Evolutionary conservation across 1,284 basidiomycete genomes (phyloP).

Genomic region (Puccinia horiana): DNA sequence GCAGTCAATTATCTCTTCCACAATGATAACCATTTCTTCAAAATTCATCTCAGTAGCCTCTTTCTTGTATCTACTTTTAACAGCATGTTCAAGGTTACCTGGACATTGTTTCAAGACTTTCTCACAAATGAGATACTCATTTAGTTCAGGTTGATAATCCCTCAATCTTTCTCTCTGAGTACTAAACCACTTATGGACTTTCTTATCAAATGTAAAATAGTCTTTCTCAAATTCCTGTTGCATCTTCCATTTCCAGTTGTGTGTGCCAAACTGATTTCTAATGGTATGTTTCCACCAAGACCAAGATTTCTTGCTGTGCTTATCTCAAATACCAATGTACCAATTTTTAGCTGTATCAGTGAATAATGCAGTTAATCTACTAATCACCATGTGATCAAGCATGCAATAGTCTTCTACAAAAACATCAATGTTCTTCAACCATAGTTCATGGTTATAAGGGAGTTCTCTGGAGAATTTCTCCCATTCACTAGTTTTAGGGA

Average conservation of each 20-base stretch:
- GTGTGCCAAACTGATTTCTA: background rate
- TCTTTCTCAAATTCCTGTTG: background rate
- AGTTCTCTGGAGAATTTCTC: constrained; percentile 4
- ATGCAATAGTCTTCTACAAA: background rate
- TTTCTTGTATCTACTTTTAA: background rate
- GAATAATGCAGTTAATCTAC: background rate
- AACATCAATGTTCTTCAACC: background rate
- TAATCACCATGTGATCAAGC: background rate
- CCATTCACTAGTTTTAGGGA: background rate
- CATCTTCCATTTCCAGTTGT: background rate
- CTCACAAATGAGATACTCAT: background rate
- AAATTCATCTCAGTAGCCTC: background rate
- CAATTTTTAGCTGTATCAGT: background rate
- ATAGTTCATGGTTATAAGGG: background rate
- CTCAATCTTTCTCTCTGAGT: too few species aligned
- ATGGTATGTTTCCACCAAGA: background rate
- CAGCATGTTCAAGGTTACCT: background rate
- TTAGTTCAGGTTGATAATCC: background rate
- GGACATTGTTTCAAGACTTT: background rate
- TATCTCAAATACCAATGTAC: too few species aligned
- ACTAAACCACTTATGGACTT: background rate
- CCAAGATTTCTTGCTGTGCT: too few species aligned
- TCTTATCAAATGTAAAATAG: background rate
- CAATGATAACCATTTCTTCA: too few species aligned
- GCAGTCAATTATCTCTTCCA: too few species aligned